Percentiles rank a stretch among this genome's conserved stretches.
phyloP scores from a whole-genome alignment of 169 alveolate genomes.

The Plasmodium malariae region DNA sequence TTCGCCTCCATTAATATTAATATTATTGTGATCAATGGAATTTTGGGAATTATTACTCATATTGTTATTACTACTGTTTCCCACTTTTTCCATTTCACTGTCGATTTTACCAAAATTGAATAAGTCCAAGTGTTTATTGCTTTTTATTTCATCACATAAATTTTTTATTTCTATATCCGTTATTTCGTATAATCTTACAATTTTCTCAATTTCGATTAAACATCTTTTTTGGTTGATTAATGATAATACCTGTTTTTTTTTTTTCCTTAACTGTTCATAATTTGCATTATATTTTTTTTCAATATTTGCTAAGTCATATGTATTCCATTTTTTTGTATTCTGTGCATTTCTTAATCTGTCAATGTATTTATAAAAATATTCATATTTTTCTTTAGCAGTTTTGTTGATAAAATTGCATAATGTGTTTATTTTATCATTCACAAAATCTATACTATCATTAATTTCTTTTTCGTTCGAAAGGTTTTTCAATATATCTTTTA shows the following conservation, averaged over 20 bases:
- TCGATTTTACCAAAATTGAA: constrained; percentile 3
- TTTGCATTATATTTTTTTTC: constrained; percentile 8
- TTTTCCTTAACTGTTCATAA: constrained; percentile 30
- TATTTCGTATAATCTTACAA: constrained; percentile 44
- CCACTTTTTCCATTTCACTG: constrained; percentile 6
- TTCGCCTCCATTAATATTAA: too few species aligned
- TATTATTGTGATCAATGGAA: too few species aligned
- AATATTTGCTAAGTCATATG: constrained; percentile 14
- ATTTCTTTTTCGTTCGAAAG: constrained; percentile 46
- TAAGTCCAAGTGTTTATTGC: background rate
- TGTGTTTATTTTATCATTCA: constrained; percentile 39
- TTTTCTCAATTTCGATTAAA: constrained; percentile 65
- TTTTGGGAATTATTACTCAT: too few species aligned
- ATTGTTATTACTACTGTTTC: background rate
- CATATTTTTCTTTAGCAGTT: constrained; percentile 55
- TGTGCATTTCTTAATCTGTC: constrained; percentile 25
- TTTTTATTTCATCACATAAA: constrained; percentile 29
- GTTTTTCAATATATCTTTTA: constrained; percentile 50
- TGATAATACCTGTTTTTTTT: constrained; percentile 8
- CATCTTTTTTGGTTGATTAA: constrained; percentile 51
- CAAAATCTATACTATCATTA: constrained; percentile 35
- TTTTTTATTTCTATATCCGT: constrained; percentile 18
- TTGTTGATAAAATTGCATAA: constrained; percentile 52
- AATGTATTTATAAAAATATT: constrained; percentile 65
- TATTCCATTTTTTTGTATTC: constrained; percentile 26